phyloP scores from a whole-genome alignment of 148 eudicot genomes.

The Amaranthus palmeri region DNA sequence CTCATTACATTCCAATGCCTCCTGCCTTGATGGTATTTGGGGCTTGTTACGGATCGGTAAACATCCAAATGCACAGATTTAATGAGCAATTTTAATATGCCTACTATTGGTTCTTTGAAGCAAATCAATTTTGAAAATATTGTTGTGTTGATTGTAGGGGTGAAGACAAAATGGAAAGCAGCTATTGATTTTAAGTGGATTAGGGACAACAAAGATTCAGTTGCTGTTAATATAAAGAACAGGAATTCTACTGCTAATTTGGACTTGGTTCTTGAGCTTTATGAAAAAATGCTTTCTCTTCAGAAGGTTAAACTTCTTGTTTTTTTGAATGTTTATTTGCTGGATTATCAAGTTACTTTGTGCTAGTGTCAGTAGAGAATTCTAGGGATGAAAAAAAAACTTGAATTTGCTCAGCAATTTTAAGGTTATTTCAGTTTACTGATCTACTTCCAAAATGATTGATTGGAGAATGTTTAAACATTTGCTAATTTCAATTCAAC shows the following conservation, averaged over 20 bases:
- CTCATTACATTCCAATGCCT: neutral
- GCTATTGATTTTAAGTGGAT: constrained; percentile 94
- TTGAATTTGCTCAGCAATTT: too few relatives aligned
- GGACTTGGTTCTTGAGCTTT: constrained; percentile 73
- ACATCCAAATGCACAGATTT: too few relatives aligned
- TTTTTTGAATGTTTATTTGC: neutral
- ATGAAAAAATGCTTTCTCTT: constrained; percentile 55
- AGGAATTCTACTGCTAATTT: constrained; percentile 73
- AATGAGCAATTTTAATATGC: too few relatives aligned
- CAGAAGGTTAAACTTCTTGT: constrained; percentile 58
- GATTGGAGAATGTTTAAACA: neutral
- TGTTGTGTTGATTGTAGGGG: constrained; percentile 26
- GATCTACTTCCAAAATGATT: neutral
- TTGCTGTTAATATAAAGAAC: constrained; percentile 61
- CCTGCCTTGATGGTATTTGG: too few relatives aligned
- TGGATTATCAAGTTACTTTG: neutral
- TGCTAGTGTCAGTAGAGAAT: too few relatives aligned
- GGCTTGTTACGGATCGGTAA: too few relatives aligned
- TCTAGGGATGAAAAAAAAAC: too few relatives aligned
- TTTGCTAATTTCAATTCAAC: neutral
- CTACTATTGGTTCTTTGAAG: too few relatives aligned
- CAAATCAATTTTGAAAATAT: neutral
- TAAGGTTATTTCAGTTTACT: neutral
- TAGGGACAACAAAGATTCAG: constrained; percentile 59
- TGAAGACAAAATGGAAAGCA: constrained; percentile 82